Evolutionary conservation across 2,329 filamentous ascomycete genomes (phyloP).

Genomic region (Emericellopsis cladophorae): DNA sequence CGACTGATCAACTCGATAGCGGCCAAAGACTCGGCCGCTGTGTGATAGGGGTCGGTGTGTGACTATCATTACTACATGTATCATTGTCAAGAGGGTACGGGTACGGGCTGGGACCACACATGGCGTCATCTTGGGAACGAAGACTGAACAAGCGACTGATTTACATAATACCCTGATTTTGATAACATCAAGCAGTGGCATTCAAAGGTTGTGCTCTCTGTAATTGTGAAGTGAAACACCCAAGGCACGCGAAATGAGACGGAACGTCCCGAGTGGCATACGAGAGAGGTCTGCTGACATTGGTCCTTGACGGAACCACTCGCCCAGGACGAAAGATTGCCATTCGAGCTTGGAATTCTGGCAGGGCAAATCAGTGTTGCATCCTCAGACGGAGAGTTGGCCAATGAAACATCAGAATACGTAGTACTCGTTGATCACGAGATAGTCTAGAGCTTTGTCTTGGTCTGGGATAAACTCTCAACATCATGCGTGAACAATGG

Average conservation of each 20-base stretch:
- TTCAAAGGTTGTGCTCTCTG: no score
- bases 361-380: neutral
- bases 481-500: no score
- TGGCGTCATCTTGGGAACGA: neutral
- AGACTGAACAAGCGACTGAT: no score
- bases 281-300: neutral
- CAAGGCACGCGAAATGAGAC: no score
- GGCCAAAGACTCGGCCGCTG: slow-evolving; percentile 3
- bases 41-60: neutral
- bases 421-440: neutral
- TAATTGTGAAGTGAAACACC: no score
- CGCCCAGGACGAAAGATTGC: neutral
- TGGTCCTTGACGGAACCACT: neutral
- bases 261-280: no score
- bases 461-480: neutral
- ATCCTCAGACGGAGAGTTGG: neutral
- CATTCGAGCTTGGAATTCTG: neutral
- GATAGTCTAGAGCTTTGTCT: neutral
- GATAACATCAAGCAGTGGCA: no score
- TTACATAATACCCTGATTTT: no score
- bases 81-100: neutral
- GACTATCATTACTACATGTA: neutral
- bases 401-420: neutral
- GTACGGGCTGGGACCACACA: neutral
- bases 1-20: slow-evolving; percentile 4